Conservation (phyloP, 805 yeast genomes). For the Komagataella pastoris region DNA sequence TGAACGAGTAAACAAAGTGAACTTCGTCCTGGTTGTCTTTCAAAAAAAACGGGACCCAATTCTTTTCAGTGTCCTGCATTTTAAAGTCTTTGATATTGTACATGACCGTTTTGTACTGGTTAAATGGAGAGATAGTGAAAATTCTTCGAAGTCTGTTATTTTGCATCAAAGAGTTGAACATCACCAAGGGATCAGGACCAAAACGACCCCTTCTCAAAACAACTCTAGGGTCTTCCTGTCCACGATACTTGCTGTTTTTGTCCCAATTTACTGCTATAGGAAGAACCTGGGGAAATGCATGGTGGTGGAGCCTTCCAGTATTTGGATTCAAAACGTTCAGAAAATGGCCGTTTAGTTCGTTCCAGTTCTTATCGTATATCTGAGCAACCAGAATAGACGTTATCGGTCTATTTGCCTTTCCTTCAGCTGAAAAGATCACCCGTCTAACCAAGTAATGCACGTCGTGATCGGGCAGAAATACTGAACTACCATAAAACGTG, state of each 20-base stretch:
- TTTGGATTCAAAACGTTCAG: background rate
- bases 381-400: conserved; percentile 13
- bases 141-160: conserved; percentile 3
- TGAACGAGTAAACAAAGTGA: conserved; percentile 6
- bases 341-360: conserved; percentile 12
- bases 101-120: background rate
- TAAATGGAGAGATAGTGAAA: conserved; percentile 6
- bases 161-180: conserved; percentile 14
- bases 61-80: conserved; percentile 5
- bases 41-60: conserved; percentile 15
- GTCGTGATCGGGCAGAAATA: conserved; percentile 28
- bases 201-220: conserved; percentile 9
- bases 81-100: background rate
- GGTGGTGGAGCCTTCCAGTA: background rate
- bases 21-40: conserved; percentile 5
- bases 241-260: conserved; percentile 7
- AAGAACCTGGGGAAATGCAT: conserved; percentile 1
- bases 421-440: conserved; percentile 14
- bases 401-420: conserved; percentile 1
- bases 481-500: conserved; percentile 7
- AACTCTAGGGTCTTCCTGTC: conserved; percentile 29
- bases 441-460: conserved; percentile 27
- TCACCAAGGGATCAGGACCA: conserved; percentile 27
- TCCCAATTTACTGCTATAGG: background rate
- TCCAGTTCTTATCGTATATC: conserved; percentile 23